These are phyloP conservation scores for Dryas drummondii DNA, from an alignment of 306 rosid genomes.

Conservation along the genomic window DNA sequence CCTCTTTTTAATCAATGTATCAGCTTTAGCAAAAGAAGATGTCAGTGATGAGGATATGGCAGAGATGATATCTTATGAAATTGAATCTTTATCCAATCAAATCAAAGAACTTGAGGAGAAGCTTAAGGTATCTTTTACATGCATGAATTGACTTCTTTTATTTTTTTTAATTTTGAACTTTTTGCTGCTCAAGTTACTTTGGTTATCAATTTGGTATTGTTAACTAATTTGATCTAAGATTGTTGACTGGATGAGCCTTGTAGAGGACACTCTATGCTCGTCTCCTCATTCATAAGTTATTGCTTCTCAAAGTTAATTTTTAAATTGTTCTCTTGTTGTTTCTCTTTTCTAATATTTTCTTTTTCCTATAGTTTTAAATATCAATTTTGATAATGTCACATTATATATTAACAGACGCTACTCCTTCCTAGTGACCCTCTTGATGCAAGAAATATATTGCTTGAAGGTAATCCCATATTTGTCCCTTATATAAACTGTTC, in stretches of 20 bases:
- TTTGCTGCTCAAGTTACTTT: neutral
- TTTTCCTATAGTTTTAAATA: slow-evolving; percentile 28
- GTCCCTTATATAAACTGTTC: neutral
- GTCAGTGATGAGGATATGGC: slow-evolving; percentile 89
- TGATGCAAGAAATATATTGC: slow-evolving; percentile 93
- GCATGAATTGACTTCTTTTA: neutral
- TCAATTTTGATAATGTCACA: slow-evolving; percentile 8
- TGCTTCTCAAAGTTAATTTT: too few species aligned
- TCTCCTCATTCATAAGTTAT: too few species aligned
- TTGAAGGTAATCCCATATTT: slow-evolving; percentile 68
- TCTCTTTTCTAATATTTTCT: slow-evolving; percentile 14
- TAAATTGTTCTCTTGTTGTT: neutral
- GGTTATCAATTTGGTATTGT: neutral
- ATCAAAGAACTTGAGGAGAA: slow-evolving; percentile 66
- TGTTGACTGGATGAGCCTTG: neutral
- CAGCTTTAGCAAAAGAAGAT: slow-evolving; percentile 79
- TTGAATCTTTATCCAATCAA: slow-evolving; percentile 60
- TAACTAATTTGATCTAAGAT: neutral
- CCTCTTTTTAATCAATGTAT: slow-evolving; percentile 19
- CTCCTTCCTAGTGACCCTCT: slow-evolving; percentile 95
- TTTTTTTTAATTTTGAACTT: neutral
- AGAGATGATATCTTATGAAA: slow-evolving; percentile 76
- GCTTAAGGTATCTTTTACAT: slow-evolving; percentile 51
- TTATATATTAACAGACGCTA: slow-evolving; percentile 45
- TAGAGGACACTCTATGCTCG: neutral